Base-by-base conservation (phyloP, 495 filamentous ascomycete species). In the Tetracladium setigerum region DNA sequence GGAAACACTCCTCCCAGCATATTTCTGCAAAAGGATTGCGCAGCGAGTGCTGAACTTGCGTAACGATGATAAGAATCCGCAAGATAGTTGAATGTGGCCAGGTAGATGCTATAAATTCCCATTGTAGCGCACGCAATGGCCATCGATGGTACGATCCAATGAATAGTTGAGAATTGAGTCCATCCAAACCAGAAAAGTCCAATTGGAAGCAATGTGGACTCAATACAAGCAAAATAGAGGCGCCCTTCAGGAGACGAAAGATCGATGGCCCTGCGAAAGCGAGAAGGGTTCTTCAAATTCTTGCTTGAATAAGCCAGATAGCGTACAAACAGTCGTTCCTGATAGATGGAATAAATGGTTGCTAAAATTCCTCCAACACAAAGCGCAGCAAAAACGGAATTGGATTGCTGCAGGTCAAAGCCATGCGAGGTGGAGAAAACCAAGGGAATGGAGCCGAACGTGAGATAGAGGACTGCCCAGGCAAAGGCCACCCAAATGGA, bases 31-130 rank as follows among this genome's bases (percentile, higher is more conserved):
- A 87, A 91, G 5, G 77, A 83, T 65, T 96, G 90, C 10, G 89
- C 89, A 1, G 91, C 91, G 38, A 96, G 69, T 2, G 90, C 90
- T 8, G 85, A 92, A 44, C 81, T 87, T 1, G 90, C 87, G 55
- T 87, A 95, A 0, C 76, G 70, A 59, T 88, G 83, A 62, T 95
- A 97, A 1, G 78, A 84, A 62, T 95, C 91, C n/a, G 89, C 89
- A 12, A 95, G 74, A 54, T 95, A 95, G 56, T 95, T 97, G 68
- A 95, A 95, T 0, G 87, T 83, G 1, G 90, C 86, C 6, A 97
- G 71, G 59, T 95, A 96, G 37, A 96, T 79, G 35, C 79, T 81
- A 59, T 87, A 88, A 43, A 97, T 94, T 9, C 90, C 90, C 71
- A 95, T 86, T 0, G 84, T 94, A 3, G 87, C 81, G 48, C 83